Conservation (phyloP, 306 rosid species). For the Vicia faba region DNA sequence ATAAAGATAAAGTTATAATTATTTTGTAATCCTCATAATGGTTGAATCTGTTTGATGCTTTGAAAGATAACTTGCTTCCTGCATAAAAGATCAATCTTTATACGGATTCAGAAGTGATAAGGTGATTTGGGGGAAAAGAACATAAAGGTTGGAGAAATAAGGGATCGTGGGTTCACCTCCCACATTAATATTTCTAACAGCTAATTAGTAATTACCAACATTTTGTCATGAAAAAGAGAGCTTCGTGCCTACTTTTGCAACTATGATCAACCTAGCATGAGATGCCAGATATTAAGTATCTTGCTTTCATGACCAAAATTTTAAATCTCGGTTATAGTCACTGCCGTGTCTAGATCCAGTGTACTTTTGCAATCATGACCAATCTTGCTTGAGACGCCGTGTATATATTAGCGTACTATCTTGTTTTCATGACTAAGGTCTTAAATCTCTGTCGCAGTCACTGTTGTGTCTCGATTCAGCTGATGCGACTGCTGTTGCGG, state of each 20-base stretch:
- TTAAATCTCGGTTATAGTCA: background rate
- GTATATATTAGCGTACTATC: background rate
- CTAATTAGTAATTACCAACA: background rate
- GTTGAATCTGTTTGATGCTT: background rate
- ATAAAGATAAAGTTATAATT: background rate
- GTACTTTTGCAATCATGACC: too few species aligned
- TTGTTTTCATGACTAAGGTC: background rate
- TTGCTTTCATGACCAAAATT: background rate
- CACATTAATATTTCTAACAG: background rate
- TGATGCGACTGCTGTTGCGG: background rate
- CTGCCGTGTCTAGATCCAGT: background rate
- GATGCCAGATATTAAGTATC: background rate
- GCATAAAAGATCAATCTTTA: background rate
- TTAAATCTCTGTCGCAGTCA: background rate
- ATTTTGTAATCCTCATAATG: background rate
- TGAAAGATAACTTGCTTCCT: constrained; percentile 7
- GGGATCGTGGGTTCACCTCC: background rate
- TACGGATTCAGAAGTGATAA: background rate
- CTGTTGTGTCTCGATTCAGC: background rate
- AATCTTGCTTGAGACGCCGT: background rate
- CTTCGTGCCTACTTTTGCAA: background rate
- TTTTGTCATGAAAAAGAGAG: background rate
- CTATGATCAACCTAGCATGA: background rate
- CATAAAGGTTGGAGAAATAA: background rate
- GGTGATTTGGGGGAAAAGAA: background rate